A percentile compares a stretch with the other conserved stretches of the same genome.
phyloP scores from a whole-genome alignment of 2,329 filamentous ascomycete species.

The Cordyceps pruinosa region DNA sequence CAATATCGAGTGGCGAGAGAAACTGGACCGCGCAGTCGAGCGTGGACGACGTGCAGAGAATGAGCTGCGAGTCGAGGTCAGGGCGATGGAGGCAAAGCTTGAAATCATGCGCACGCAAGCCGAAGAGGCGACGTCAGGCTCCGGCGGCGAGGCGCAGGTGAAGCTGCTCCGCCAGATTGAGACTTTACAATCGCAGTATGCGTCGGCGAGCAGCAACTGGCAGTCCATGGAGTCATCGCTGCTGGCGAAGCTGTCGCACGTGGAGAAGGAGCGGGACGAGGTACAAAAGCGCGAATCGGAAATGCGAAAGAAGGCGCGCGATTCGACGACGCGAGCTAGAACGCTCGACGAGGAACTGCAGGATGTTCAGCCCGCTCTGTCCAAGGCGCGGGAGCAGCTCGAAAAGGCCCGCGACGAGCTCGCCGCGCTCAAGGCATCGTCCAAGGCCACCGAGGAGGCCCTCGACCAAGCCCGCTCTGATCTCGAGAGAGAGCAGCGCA shows the following conservation, averaged over 20 bases:
- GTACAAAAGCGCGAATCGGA: constrained; percentile 76
- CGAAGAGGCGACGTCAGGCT: constrained; percentile 82
- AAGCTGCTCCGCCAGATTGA: constrained; percentile 92
- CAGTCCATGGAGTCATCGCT: constrained; percentile 88
- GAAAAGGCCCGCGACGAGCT: constrained; percentile 52
- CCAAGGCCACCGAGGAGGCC: constrained; percentile 59
- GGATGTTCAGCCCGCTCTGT: constrained; percentile 54
- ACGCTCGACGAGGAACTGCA: constrained; percentile 80
- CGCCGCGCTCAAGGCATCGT: constrained; percentile 55
- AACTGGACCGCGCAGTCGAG: constrained; percentile 65
- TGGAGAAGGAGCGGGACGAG: constrained; percentile 92
- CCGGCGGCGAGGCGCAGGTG: constrained; percentile 73
- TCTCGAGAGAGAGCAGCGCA: constrained; percentile 41
- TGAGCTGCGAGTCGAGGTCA: constrained; percentile 71
- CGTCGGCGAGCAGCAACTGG: constrained; percentile 94
- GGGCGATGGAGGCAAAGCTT: constrained; percentile 78
- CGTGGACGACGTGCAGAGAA: constrained; percentile 60
- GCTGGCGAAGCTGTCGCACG: constrained; percentile 63
- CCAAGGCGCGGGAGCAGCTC: constrained; percentile 58
- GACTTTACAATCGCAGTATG: constrained; percentile 90
- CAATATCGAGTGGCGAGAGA: constrained; percentile 64
- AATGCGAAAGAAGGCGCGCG: constrained; percentile 80
- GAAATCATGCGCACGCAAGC: constrained; percentile 78
- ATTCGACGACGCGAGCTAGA: constrained; percentile 62
- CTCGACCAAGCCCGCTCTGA: constrained; percentile 48